A percentile compares a stretch with the other conserved stretches of the same genome.
Conservation (phyloP, 2,329 filamentous ascomycete genomes). For the Boeremia lycopersici region DNA sequence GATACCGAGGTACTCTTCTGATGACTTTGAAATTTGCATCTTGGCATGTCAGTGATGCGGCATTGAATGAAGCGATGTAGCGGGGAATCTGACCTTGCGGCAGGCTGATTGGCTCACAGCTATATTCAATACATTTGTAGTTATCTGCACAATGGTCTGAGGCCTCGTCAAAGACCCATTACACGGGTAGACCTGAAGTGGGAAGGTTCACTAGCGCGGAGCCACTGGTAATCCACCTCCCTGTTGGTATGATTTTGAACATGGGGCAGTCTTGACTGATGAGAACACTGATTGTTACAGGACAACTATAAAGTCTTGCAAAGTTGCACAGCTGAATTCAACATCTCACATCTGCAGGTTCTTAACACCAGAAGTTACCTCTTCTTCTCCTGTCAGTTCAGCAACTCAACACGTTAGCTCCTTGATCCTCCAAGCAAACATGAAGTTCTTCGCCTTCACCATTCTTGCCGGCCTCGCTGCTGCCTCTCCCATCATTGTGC, state of each 20-base stretch:
- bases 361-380: neutral
- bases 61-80: neutral
- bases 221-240: too few species aligned
- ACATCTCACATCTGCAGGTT: neutral
- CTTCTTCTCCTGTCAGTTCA: neutral
- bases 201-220: too few species aligned
- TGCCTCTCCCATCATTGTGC: constrained; percentile 16
- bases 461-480: constrained; percentile 16
- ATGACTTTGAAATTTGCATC: neutral
- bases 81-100: neutral
- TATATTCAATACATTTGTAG: neutral
- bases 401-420: neutral
- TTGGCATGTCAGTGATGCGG: neutral
- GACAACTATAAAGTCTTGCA: too few species aligned
- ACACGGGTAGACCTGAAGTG: too few species aligned
- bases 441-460: constrained; percentile 27
- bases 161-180: too few species aligned
- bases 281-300: too few species aligned
- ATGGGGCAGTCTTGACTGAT: too few species aligned
- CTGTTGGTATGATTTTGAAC: too few species aligned
- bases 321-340: too few species aligned
- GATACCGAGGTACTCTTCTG: neutral
- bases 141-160: neutral
- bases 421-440: constrained; percentile 8
- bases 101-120: neutral